These are phyloP conservation scores for Zopfia rhizophila DNA, from an alignment of 2,329 filamentous ascomycete species.

Conservation along the genomic window DNA sequence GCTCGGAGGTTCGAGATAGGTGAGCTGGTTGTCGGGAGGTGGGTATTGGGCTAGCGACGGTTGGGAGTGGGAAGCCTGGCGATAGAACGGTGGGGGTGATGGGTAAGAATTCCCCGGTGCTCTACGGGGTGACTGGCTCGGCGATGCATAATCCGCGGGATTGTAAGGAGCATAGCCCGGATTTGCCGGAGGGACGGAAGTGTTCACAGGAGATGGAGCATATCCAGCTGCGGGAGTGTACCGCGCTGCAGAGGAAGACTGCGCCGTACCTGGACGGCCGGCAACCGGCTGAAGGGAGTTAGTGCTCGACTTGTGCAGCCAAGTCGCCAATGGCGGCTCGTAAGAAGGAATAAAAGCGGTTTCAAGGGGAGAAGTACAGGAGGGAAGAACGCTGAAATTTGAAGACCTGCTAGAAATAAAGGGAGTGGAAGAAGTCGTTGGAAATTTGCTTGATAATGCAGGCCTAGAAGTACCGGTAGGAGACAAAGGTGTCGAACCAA, in stretches of 20 bases:
- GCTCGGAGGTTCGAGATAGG: conserved; percentile 36
- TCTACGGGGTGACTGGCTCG: conserved; percentile 26
- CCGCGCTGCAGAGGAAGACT: conserved; percentile 36
- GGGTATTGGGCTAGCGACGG: conserved; percentile 33
- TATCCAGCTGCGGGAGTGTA: conserved; percentile 48
- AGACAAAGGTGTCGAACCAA: conserved; percentile 33
- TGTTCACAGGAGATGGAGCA: conserved; percentile 39
- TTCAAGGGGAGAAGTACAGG: conserved; percentile 41
- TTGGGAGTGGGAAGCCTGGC: conserved; percentile 48
- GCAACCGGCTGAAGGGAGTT: conserved; percentile 42
- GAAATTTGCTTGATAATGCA: conserved; percentile 32
- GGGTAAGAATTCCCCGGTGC: conserved; percentile 34
- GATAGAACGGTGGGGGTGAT: conserved; percentile 47
- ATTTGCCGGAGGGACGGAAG: conserved; percentile 34
- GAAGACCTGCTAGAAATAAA: conserved; percentile 28
- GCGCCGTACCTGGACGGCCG: conserved; percentile 15
- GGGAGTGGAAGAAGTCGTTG: conserved; percentile 29
- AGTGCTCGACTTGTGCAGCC: conserved; percentile 44
- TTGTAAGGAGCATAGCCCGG: conserved; percentile 42
- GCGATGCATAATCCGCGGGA: conserved; percentile 41
- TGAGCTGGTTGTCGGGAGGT: conserved; percentile 25
- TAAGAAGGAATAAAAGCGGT: conserved; percentile 46
- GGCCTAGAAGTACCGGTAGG: conserved; percentile 34
- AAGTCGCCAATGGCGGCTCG: conserved; percentile 47
- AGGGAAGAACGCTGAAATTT: conserved; percentile 28